Evolutionary conservation across 78 protist species (phyloP).

Genomic region (Dictyostelium brefeldianum): DNA sequence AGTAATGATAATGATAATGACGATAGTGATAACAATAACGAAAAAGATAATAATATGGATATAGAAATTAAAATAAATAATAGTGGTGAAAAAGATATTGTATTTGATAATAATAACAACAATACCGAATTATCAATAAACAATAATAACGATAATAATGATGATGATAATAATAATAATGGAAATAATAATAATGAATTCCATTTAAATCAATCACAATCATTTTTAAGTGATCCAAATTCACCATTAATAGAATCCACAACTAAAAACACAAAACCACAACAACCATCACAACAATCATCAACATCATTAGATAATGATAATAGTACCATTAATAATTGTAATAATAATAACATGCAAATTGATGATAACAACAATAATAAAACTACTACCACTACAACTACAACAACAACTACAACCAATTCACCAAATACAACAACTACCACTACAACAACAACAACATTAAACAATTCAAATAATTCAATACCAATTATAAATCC

Average conservation of each 20-base stretch:
- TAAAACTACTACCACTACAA: neutral
- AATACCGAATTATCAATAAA: neutral
- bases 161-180: neutral
- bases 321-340: neutral
- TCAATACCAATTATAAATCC: neutral
- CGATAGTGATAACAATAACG: neutral
- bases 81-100: neutral
- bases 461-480: neutral
- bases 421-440: neutral
- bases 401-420: neutral
- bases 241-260: neutral
- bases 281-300: neutral
- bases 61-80: neutral
- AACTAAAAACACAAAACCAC: no score
- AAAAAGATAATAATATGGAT: neutral
- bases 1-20: slow-evolving; percentile 10
- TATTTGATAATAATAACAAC: neutral
- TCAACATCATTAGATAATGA: neutral
- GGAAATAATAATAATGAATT: neutral
- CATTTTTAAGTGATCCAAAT: slow-evolving; percentile 23
- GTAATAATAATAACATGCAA: neutral
- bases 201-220: neutral
- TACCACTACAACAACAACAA: neutral
- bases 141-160: neutral
- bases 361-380: neutral